Evolutionary conservation across 805 yeast genomes (phyloP), one percentile per base, ranked within the genome.

Genomic region (Yamadazyma scolyti): DNA sequence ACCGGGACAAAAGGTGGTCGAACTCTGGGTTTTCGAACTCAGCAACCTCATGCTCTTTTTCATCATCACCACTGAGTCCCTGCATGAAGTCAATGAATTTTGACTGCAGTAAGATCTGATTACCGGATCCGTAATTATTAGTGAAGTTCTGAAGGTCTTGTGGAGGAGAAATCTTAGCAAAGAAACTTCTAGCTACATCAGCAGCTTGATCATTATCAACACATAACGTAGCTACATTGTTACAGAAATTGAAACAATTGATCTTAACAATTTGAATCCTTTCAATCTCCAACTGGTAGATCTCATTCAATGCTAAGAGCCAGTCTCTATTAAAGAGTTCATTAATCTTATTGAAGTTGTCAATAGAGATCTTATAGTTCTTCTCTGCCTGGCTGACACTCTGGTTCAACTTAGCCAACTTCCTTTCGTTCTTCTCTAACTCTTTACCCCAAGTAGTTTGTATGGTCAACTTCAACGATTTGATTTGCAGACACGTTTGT

Each of bases 201-300:
- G 82, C 84, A 7, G 82, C 70, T 39, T 76, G 80, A 49, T 87
- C 96, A 46, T 81, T 83, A 25, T 77, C 74, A 19, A 86, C 89
- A 50, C 95, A 87, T 3, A 79, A 67, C 0, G 85, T 69, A 6
- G 94, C 83, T 6, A 83, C 65, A 23, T 78, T 68, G 54, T 86
- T 86, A 27, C 90, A 77, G 48, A 69, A 85, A 25, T 78, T 82
- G 83, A 95, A 87, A 37, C 87, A 55, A 43, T 79, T 83, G 11
- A 80, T 64, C 46, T 84, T 81, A 34, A 82, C 49, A 39, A 78
- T 71, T 45, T 80, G 81, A 33, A 84, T 73, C 40, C 89, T 71
- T 49, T 82, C 87, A 28, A 76, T 74, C 50, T 86, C 96, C 27
- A 82, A 54, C 31, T 62, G 70, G 55, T 86, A 88, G 40, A 81